Base-by-base conservation (phyloP, 2,329 filamentous ascomycete genomes). In the Aspergillus sp. region DNA sequence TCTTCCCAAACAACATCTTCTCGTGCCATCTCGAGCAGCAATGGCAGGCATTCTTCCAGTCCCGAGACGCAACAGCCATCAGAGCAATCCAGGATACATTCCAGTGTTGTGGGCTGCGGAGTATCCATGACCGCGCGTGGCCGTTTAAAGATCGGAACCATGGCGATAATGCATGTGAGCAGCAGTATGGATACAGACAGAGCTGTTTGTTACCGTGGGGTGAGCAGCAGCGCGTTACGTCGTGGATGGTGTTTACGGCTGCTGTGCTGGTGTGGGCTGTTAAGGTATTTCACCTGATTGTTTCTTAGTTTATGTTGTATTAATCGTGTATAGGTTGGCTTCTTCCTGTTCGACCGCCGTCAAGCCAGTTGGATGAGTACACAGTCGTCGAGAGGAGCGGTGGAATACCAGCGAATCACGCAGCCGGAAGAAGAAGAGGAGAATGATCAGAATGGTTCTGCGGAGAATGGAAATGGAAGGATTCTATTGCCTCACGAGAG, bases 51-150 rank as follows among this genome's bases (percentile, higher is more conserved):
- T 57, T 59, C 41, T 67, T 64, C 42, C 53, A 52, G 28, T 44
- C 46, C 10, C 64, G 66, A 40, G 46, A 67, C 30, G 54, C 56
- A 5, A 41, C 48, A 3, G 54, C 58, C 6, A 62, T 67, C 32
- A 59, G 65, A 13, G 37, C 56, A 2, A 66, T 67, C 40, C 62
- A 68, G 42, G 59, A 60, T 37, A 42, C 43, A 4, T 49, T 65
- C 26, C 60, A 51, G 33, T 67, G 65, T 39, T 68, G 65, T 33
- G 65, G 65, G 2, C 48, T 64, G 7, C 52, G 62, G 30, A 67
- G 64, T 33, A 52, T 58, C n/a, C 62, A 52, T 43, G 65, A 68
- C 40, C 51, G 62, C 11, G 62, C 65, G 3, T 68, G 65, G 65
- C 65, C 65, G 2, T 68, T 68, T 46, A 66, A 65, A 35, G 59